Base-by-base conservation (phyloP, 108 stramenopile genomes). In the Mediolabrus comicus region DNA sequence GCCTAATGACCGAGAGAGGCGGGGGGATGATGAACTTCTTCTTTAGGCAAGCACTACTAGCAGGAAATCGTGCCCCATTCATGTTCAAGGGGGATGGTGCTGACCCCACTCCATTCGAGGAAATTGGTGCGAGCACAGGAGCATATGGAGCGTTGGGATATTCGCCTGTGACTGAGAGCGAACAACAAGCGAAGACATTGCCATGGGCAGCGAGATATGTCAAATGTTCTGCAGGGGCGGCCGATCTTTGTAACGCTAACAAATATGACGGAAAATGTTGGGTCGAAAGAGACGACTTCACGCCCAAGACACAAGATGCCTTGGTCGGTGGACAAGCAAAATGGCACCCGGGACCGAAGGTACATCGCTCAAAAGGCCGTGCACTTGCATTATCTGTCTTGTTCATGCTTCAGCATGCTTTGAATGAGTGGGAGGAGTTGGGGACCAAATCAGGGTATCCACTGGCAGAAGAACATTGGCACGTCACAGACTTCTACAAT, bases 221-320 rank as follows among this genome's bases (percentile, higher is more conserved):
- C 26, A 49, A 39, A 24, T 85, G 84, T 58, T 5, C 39, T 22
- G 22, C 51, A 9, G 27, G n/a, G n/a, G 74, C 36, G 19, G 59
- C 10, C 13, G 60, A 25, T 30, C 19, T 52, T 34, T 81, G 83
- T 35, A 60, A 68, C 27, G 25, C 33, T 8, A 55, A 79, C 11
- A 60, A 65, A 22, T 80, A 83, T 57, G 53, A 74, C 22, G 65
- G 69, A 41, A 71, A 68, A 10, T 86, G 85, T 41, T 86, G 85
- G 85, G 71, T 72, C 7, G 71, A 68, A 9, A 54, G 82, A 11
- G 58, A 56, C 5, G 79, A 77, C 62, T 76, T 49, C 35, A 72
- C 57, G 0, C 82, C 82, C 17, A 55, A 7, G 0, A 24, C 35
- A 16, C 81, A 79, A 39, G 35, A 64, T 52, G 31, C 35, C 14